Base-by-base conservation (phyloP, 192 early-diverging fungal species). In the Rhizophagus sp. region DNA sequence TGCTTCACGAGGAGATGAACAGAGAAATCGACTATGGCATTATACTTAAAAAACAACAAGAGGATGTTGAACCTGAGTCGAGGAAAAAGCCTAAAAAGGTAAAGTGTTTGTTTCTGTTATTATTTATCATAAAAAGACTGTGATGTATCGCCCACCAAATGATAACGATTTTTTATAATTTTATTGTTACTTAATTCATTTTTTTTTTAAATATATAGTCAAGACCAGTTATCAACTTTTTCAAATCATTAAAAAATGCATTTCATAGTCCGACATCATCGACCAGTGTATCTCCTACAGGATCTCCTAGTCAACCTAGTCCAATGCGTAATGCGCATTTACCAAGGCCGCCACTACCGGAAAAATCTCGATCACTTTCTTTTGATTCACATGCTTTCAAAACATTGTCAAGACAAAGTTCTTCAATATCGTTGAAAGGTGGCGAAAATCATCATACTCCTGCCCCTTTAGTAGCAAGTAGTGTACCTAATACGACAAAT, bases 1-100 rank as follows among this genome's bases (percentile, higher is more conserved):
- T 81, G 12, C 50, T 82, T 41, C 62, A 66, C 24, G 81, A 82
- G 64, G 81, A 76, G 7, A 76, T 82, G 63, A 76, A 82, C 25
- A 68, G 76, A 22, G 81, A 82, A 22, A 82, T 82, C 44, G 81
- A 82, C 64, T 82, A 71, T 44, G 63, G 64, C 8, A 82, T 82
- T n/a, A 30, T 49, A n/a, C 44, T 52, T 36, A 75, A 61, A 27
- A 79, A 79, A 61, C 64, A 69, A 49, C 65, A 57, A 41, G 33
- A 52, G 24, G 77, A 69, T 49, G 66, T 30, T 19, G 75, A 77
- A 15, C 30, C 24, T 19, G 77, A 79, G 1, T 15, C 24, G 8
- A 79, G 25, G 15, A 76, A 78, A 47, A 71, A 79, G 25, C 0
- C 10, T 17, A 82, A 71, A 44, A 81, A 81, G 62, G 80, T 81